A percentile compares a stretch with the other conserved stretches of the same genome.
Evolutionary conservation across 2,329 filamentous ascomycete genomes (phyloP).

Genomic region (Sclerotinia glacialis): DNA sequence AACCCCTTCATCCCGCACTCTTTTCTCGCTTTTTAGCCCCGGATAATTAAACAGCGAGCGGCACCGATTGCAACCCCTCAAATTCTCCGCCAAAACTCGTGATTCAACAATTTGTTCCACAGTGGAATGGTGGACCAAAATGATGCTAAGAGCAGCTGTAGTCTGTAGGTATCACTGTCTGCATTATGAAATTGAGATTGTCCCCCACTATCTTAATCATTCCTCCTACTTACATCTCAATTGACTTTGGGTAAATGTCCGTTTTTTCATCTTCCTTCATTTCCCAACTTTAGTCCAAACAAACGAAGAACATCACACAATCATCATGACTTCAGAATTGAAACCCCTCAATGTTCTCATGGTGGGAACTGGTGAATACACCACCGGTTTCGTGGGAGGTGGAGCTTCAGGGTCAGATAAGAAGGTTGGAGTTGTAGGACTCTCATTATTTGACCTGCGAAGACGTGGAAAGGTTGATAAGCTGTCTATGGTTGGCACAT

Average conservation of each 20-base stretch:
- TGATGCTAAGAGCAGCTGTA: neutral
- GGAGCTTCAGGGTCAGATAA: conserved; percentile 86
- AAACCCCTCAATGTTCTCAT: conserved; percentile 39
- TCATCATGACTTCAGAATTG: conserved; percentile 21
- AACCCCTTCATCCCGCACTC: conserved; percentile 14
- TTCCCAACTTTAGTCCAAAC: neutral
- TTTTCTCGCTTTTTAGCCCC: conserved; percentile 19
- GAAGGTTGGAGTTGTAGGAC: conserved; percentile 89
- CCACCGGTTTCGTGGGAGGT: conserved; percentile 86
- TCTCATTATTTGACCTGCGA: conserved; percentile 86
- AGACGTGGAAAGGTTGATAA: conserved; percentile 83
- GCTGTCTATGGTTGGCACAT: conserved; percentile 85
- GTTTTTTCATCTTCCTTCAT: neutral
- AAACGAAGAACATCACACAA: neutral
- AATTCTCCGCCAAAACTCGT: conserved; percentile 23
- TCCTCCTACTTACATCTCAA: neutral
- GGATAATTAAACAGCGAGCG: conserved; percentile 21
- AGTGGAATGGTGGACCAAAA: neutral
- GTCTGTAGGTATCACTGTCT: no score
- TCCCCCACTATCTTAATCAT: conserved; percentile 3
- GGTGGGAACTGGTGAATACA: conserved; percentile 87
- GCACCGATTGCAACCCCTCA: conserved; percentile 8
- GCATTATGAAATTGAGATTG: neutral
- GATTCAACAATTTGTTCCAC: conserved; percentile 9
- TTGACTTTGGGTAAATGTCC: conserved; percentile 6